Percentiles rank a stretch among this genome's conserved stretches.
Evolutionary conservation across 2,329 filamentous ascomycete species (phyloP).

Genomic region (Didymella pomorum): DNA sequence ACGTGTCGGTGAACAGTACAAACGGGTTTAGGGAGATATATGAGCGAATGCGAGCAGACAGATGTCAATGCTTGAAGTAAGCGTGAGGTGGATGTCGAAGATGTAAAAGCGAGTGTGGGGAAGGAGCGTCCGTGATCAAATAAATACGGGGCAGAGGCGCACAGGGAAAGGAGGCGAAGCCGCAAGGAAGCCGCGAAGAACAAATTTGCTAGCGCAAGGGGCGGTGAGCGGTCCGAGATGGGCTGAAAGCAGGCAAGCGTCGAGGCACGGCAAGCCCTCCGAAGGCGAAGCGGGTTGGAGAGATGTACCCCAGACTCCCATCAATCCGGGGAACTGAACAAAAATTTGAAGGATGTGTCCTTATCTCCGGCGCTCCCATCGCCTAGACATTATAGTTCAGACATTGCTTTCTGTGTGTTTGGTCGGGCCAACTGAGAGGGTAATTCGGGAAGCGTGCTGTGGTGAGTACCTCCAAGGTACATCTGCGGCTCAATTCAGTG

Average conservation of each 20-base stretch:
- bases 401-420: background rate
- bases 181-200: slow-evolving; percentile 12
- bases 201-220: slow-evolving; percentile 21
- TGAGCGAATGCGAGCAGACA: background rate
- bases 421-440: background rate
- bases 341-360: background rate
- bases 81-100: background rate
- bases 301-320: slow-evolving; percentile 13
- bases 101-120: slow-evolving; percentile 6
- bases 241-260: background rate
- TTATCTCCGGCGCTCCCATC: background rate
- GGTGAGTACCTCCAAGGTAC: background rate
- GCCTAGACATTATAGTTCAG: no score
- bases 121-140: slow-evolving; percentile 4
- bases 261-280: background rate
- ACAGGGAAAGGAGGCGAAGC: background rate
- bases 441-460: background rate
- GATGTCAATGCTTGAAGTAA: slow-evolving; percentile 3
- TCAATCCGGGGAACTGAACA: slow-evolving; percentile 5
- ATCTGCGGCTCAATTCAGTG: background rate
- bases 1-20: background rate
- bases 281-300: background rate
- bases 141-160: slow-evolving; percentile 14
- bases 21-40: background rate
- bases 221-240: slow-evolving; percentile 8